Base-by-base conservation (phyloP, 2,329 filamentous ascomycete genomes). In the Xylaria hypoxylon region DNA sequence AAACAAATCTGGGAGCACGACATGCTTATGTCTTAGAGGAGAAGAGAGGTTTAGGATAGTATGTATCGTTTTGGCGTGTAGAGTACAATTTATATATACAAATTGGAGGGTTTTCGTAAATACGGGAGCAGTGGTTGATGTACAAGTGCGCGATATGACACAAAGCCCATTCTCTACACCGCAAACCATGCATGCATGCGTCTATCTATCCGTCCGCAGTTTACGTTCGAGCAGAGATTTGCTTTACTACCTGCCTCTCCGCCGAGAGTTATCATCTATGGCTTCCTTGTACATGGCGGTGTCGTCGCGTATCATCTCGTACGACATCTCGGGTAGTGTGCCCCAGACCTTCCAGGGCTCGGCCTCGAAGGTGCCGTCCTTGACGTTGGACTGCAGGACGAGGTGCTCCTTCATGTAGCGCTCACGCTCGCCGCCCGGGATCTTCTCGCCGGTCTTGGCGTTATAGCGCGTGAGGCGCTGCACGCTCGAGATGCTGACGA, bases 311-410 rank as follows among this genome's bases (percentile, higher is more conserved):
- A 79, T 83, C 5, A 64, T 70, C 67, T 86, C 79, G 2, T 85
- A 74, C 0, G 83, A 85, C 13, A 85, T 87, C 71, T 86, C 83
- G 47, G 84, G 77, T 33, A 87, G 80, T 22, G 87, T 90, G 15
- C 90, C 90, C 85, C 89, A 90, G 57, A 92, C 77, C 75, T 81
- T 83, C 90, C 90, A 93, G 2, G 83, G 80, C 31, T 77, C 79
- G 62, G 82, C 76, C 74, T 80, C 75, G 70, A 80, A 86, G 22
- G 85, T 86, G 60, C 74, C 77, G 52, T 78, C 79, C 73, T 84
- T 79, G 48, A 85, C 68, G 33, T 77, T 63, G 31, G 83, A 74
- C 73, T 88, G 86, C 51, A 93, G 70, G 44, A 91, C 89, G 4
- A 93, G 69, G 73, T 92, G 87, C 80, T 93, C 91, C 1, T 83